Percentiles rank a stretch among this genome's conserved stretches.
These are phyloP conservation scores for Yamadazyma atmosphaerica DNA, from an alignment of 1,139 yeast species.

Conservation along the genomic window DNA sequence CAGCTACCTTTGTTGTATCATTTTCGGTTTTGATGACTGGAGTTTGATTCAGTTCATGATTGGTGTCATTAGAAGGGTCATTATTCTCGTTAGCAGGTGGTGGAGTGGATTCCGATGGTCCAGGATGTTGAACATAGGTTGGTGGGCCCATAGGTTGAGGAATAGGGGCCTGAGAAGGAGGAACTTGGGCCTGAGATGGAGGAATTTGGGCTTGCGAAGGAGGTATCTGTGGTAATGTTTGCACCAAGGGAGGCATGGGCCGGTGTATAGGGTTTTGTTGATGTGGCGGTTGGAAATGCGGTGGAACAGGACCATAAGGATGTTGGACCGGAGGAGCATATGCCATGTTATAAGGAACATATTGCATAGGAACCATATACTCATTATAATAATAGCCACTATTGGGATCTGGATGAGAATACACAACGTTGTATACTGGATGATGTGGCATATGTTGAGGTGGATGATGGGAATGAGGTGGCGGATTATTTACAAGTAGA, in stretches of 20 bases:
- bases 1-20: constrained; percentile 4
- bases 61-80: background rate
- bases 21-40: background rate
- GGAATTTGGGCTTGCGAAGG: background rate
- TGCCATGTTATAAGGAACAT: constrained; percentile 10
- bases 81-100: background rate
- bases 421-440: no score
- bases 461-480: no score
- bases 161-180: constrained; percentile 5
- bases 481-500: no score
- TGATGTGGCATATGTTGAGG: no score
- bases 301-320: constrained; percentile 4
- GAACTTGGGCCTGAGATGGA: background rate
- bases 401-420: background rate
- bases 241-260: background rate
- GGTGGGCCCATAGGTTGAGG: background rate
- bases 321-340: constrained; percentile 7
- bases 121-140: background rate
- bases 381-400: constrained; percentile 14
- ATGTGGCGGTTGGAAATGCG: constrained; percentile 3
- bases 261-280: constrained; percentile 2
- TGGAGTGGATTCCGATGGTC: no score
- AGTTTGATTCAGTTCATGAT: constrained; percentile 1
- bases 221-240: no score
- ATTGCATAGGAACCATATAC: constrained; percentile 15